Conservation (phyloP, 768 basidiomycete species). For the Termitomyces sp. region DNA sequence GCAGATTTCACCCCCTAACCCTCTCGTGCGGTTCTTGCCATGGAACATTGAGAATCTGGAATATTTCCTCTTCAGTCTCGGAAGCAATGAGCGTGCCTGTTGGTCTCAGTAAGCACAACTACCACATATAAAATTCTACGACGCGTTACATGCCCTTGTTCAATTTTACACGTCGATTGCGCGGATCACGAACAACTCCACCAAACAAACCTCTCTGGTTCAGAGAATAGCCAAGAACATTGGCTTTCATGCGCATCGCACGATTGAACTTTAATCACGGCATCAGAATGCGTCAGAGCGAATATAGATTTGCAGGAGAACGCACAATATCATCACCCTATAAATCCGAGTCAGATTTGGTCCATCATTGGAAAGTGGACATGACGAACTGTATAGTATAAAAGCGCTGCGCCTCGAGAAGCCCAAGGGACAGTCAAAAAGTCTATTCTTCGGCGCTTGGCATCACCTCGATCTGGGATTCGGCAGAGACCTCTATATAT, state of each 20-base stretch:
- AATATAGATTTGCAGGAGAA: slow-evolving; percentile 11
- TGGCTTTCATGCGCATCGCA: slow-evolving; percentile 81
- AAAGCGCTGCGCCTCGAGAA: slow-evolving; percentile 75
- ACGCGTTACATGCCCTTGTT: slow-evolving; percentile 45
- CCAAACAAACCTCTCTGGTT: slow-evolving; percentile 84
- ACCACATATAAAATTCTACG: not conserved
- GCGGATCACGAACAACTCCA: slow-evolving; percentile 69
- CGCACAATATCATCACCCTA: slow-evolving; percentile 89
- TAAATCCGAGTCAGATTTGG: slow-evolving; percentile 1
- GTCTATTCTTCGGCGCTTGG: slow-evolving; percentile 74
- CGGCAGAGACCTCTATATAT: slow-evolving; percentile 82
- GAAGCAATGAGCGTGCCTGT: slow-evolving; percentile 72
- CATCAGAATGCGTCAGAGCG: slow-evolving; percentile 1
- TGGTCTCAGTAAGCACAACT: not conserved
- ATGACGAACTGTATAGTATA: slow-evolving; percentile 83
- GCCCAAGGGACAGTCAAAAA: slow-evolving; percentile 80
- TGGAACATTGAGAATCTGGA: slow-evolving; percentile 70
- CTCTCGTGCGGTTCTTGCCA: slow-evolving; percentile 84
- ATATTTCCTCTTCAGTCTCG: slow-evolving; percentile 85
- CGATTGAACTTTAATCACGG: slow-evolving; percentile 72
- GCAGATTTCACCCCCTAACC: slow-evolving; percentile 35
- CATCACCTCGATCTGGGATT: slow-evolving; percentile 38
- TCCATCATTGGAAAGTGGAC: not conserved
- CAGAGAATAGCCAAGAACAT: slow-evolving; percentile 74
- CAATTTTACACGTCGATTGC: slow-evolving; percentile 56